Percentiles rank a stretch among this genome's conserved stretches.
Conservation (phyloP, 257 asterid genomes). For the Capsicum rhomboideum region DNA sequence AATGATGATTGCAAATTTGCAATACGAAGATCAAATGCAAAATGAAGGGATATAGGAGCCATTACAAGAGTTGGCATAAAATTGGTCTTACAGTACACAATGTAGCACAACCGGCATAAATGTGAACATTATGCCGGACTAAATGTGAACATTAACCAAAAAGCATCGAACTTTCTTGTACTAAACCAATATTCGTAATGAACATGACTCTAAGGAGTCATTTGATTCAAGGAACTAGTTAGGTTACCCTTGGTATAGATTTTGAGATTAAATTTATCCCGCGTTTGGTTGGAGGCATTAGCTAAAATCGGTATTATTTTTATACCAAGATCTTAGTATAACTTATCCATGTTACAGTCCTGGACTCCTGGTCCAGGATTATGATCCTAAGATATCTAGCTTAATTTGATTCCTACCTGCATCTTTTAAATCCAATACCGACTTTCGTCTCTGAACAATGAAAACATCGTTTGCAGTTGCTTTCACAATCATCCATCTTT, state of each 20-base stretch:
- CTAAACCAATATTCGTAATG: neutral
- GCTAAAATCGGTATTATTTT: neutral
- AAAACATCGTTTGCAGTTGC: neutral
- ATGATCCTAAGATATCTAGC: neutral
- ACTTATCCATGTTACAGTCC: neutral
- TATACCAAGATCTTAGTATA: neutral
- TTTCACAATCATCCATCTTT: neutral
- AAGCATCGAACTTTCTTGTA: neutral
- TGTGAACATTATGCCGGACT: too few species aligned
- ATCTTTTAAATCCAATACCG: neutral
- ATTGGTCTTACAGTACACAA: neutral
- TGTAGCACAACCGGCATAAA: too few species aligned
- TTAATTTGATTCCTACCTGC: neutral
- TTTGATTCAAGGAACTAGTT: neutral
- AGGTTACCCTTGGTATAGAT: neutral
- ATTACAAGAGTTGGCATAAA: too few species aligned
- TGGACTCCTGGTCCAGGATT: neutral
- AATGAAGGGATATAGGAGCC: neutral
- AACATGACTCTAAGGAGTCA: neutral
- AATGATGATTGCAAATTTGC: neutral
- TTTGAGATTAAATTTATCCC: neutral
- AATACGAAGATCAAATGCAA: neutral
- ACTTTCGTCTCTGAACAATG: neutral
- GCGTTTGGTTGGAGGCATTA: neutral
- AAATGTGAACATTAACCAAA: neutral